Evolutionary conservation across 2,329 filamentous ascomycete species (phyloP), one percentile per base, ranked within the genome.

Genomic region (Hymenoscyphus scutula): DNA sequence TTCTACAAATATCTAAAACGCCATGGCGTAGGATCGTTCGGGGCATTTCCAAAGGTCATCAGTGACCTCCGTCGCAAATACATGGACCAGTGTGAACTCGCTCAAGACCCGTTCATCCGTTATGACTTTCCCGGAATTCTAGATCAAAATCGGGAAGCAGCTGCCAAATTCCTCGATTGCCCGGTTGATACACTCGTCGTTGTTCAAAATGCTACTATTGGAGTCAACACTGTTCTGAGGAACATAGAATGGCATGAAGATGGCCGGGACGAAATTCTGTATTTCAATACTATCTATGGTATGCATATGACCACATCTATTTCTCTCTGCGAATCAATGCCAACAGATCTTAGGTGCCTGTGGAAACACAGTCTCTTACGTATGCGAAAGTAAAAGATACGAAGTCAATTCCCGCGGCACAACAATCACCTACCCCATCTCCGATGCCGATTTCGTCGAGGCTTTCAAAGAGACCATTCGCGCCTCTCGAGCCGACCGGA

Each of bases 141-240:
- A 0, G 86, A 90, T 65, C 78, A 83, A 65, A 83, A 83, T 10
- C 87, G 91, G 8, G 77, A 75, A 38, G 87, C 87, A 2, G 77
- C 93, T 4, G 89, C 90, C 0, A 74, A 78, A 27, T 71, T 91
- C 25, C 78, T 97, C 64, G 84, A 90, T 64, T 88, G 84, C 0
- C 86, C 88, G 0, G 72, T 79, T 0, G 81, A 88, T 10, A 86
- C 87, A 10, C 78, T 90, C 45, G 92, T 96, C 0, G 88, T 96
- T 67, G 86, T 96, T 0, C 79, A 84, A 62, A 97, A 97, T 74
- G 91, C 92, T 13, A 96, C 91, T 0, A 88, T 84, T 0, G 91
- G 85, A 27, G 77, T 92, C 55, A 94, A 95, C 76, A 90, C 87
- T 0, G 84, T 96, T 5, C 82, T 97, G n/a, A 85, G 89, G 51